Evolutionary conservation across 2,329 filamentous ascomycete genomes (phyloP), one percentile per base, ranked within the genome.

Genomic region (Trichoderma citrinoviride): DNA sequence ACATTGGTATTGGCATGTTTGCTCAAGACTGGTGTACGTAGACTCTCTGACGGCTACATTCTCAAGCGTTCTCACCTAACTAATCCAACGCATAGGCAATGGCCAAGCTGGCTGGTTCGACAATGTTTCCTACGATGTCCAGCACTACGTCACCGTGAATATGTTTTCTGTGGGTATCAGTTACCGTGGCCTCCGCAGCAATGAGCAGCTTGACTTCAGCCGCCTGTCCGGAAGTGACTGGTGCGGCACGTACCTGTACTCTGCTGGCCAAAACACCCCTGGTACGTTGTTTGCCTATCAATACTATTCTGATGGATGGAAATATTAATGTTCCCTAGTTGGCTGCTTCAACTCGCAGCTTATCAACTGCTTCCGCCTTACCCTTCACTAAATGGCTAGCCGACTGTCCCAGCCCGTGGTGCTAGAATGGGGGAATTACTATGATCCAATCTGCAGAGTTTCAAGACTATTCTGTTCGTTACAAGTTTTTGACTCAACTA

Each of bases 291-390:
- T 3, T 47, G 8, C 6, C 14, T 7, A 4, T 23, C 8, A 7
- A 21, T 3, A 23, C 7, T 1, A 27, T 12, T 1, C 15, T 15
- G 23, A 3, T 7, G 8, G 14, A 17, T 23, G 17, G 7, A 2
- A n/a, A 7, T 27, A 33, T 43, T 46, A 12, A 46, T n/a, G 19
- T 47, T 10, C 14, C 1, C n/a, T 15, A 67, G 66, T 65, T 17
- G 66, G 66, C 33, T 67, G 66, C 52, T 67, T 67, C 44, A 65
- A 67, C 63, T 67, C 66, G 5, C 63, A 67, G 44, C 25, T 54
- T 25, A 62, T 65, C 46, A 65, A 65, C 66, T 67, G 63, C 21
- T 67, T 63, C 53, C 56, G 73, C 69, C 0, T 81, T 80, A 4
- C 73, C 74, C 6, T 73, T 73, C 33, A 55, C 50, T 63, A 63